Base-by-base conservation (phyloP, 2,329 filamentous ascomycete species). In the Teratosphaeriaceae sp. region DNA sequence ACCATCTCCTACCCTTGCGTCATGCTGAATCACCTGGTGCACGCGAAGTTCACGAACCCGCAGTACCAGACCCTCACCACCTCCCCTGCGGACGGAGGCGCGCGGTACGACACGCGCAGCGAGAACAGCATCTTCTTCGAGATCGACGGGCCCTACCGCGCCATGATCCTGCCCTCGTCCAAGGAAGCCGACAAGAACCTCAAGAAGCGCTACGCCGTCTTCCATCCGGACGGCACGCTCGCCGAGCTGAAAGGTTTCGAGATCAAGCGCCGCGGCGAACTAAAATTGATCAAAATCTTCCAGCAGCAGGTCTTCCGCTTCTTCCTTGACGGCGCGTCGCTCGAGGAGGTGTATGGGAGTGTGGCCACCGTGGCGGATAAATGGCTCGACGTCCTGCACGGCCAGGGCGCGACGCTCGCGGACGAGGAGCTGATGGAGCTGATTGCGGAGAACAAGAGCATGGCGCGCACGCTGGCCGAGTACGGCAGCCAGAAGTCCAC, bases 121-220 rank as follows among this genome's bases (percentile, higher is more conserved):
- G 92, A 98, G 61, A 98, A 98, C 66, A 92, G 89, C 24, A 98
- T 98, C 64, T 98, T 98, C 71, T 98, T 98, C 69, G 92, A 98
- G 66, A 92, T 98, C 38, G 92, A 98, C 57, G 92, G 92, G 3
- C 92, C 92, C 0, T 98, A 98, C 74, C 89, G 80, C 63, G 92
- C 92, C 50, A 98, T 98, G 92, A 82, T 98, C 47, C 66, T 98
- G 50, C 92, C 92, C 2, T 97, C 92, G 0, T 97, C 90, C 0
- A 97, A 98, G 62, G 92, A 98, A 63, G 92, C 97, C 65, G 90
- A 97, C 70, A 98, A 97, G 73, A 98, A 98, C 66, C 74, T 98
- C 76, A 98, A 98, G 72, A 98, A 98, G 69, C 82, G 92, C 60
- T 98, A 98, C 62, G 92, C 94, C 30, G 92, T 98, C 3, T 98